Evolutionary conservation across 805 yeast genomes (phyloP).

Genomic region (Wickerhamiella sorbophila): DNA sequence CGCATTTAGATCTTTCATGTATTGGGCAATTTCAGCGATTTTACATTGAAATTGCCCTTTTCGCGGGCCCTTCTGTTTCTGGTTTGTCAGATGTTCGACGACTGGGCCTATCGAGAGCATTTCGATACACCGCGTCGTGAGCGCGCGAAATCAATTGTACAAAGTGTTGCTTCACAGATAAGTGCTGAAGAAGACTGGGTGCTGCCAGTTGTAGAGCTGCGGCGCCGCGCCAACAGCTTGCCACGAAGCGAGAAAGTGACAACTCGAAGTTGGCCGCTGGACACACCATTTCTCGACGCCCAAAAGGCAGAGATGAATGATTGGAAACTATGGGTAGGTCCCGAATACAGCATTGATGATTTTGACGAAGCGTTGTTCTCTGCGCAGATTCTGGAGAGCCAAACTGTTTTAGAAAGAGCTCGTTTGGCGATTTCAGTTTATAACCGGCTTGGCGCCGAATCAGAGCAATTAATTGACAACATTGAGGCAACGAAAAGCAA

Average conservation of each 20-base stretch:
- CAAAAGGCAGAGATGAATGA: neutral
- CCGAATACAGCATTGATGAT: slow-evolving; percentile 1
- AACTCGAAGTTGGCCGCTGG: neutral
- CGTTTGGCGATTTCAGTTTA: slow-evolving; percentile 3
- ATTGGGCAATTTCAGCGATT: too few relatives aligned
- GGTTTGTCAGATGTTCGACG: slow-evolving; percentile 18
- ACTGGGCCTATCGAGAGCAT: slow-evolving; percentile 23
- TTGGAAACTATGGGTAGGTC: neutral
- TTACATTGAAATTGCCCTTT: too few relatives aligned
- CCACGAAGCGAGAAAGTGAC: neutral
- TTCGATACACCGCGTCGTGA: slow-evolving; percentile 5
- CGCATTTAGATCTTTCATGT: too few relatives aligned
- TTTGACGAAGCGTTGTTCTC: slow-evolving; percentile 1
- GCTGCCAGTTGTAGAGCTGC: slow-evolving; percentile 16
- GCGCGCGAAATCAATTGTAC: slow-evolving; percentile 8
- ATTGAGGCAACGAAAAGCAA: slow-evolving; percentile 36
- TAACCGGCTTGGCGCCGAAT: slow-evolving; percentile 30
- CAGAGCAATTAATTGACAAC: slow-evolving; percentile 32
- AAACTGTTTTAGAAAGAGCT: neutral
- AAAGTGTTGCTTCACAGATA: slow-evolving; percentile 6
- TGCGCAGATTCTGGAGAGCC: too few relatives aligned
- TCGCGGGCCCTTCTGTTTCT: too few relatives aligned
- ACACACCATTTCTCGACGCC: neutral
- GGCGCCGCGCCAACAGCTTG: slow-evolving; percentile 8
- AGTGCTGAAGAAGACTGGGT: slow-evolving; percentile 15